Percentiles rank a stretch among this genome's conserved stretches.
Evolutionary conservation across 2,329 filamentous ascomycete genomes (phyloP).

Genomic region (Pseudocercospora crystallina): DNA sequence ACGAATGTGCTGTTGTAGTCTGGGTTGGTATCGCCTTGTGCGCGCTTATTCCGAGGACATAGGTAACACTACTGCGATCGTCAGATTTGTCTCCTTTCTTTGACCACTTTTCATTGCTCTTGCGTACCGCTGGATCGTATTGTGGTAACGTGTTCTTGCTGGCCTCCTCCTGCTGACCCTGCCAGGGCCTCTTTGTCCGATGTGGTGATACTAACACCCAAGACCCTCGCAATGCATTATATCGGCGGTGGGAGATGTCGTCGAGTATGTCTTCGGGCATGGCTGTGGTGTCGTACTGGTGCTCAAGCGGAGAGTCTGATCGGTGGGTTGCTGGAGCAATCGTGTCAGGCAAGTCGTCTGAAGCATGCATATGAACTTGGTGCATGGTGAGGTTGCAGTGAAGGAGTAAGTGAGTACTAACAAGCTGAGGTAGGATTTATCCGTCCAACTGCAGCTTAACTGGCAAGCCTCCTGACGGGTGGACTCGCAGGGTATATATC

Average conservation of each 20-base stretch:
- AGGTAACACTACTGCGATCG: slow-evolving; percentile 71
- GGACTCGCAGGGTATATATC: slow-evolving; percentile 8
- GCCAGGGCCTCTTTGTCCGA: slow-evolving; percentile 95
- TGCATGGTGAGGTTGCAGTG: slow-evolving; percentile 25
- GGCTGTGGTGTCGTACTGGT: slow-evolving; percentile 15
- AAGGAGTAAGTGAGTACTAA: slow-evolving; percentile 5
- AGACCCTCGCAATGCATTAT: slow-evolving; percentile 84
- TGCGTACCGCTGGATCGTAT: slow-evolving; percentile 67
- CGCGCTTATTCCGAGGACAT: slow-evolving; percentile 86
- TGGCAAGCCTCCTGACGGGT: not conserved
- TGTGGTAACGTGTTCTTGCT: slow-evolving; percentile 59
- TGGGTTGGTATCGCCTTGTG: slow-evolving; percentile 82
- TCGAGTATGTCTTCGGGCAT: slow-evolving; percentile 64
- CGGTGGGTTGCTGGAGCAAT: slow-evolving; percentile 14
- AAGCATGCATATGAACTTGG: slow-evolving; percentile 19
- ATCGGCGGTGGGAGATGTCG: slow-evolving; percentile 94
- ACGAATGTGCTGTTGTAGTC: slow-evolving; percentile 84
- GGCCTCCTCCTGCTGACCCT: slow-evolving; percentile 58
- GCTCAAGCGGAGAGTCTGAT: slow-evolving; percentile 16
- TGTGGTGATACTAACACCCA: slow-evolving; percentile 96
- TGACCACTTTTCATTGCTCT: not conserved
- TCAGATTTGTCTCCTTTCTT: slow-evolving; percentile 14
- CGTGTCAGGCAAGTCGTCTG: slow-evolving; percentile 24
- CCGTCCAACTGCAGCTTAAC: slow-evolving; percentile 5
- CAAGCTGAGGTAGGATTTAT: slow-evolving; percentile 9